Evolutionary conservation across 2,329 filamentous ascomycete species (phyloP), one percentile per base, ranked within the genome.

Genomic region (Aureobasidium sp.): DNA sequence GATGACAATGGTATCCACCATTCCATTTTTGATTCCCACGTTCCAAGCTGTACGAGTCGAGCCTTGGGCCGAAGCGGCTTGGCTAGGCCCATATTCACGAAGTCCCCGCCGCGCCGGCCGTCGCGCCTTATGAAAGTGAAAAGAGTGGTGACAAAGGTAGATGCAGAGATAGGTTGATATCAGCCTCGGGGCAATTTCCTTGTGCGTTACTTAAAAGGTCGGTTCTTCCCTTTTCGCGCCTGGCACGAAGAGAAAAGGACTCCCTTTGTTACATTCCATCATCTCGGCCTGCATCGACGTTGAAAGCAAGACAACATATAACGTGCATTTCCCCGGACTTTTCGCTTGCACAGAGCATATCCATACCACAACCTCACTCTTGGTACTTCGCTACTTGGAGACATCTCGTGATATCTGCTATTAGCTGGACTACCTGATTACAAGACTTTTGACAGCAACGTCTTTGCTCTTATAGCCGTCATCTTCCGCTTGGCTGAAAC

Each of bases 281-380:
- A 60, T 49, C 37, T 51, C 41, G 45, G 44, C 57, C 57, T 60
- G 57, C 57, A 60, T 60, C 57, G 25, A 49, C 57, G 57, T 60
- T 60, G 27, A 31, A 57, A 44, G 41, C 37, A 45, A 45, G 31
- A 42, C 42, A 42, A 45, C 45, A 60, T 51, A 60, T 41, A 60
- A 60, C 57, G 57, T 60, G 57, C 57, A 11, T 49, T 34, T 49
- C 57, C 57, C 57, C 34, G 45, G 41, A 45, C 44, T 58, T 34
- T 48, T 48, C 42, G 39, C 25, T 52, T 42, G 39, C 22, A 8
- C 20, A 41, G 36, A 44, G 25, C 29, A 45, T 25, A 48, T 36
- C 34, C 42, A 57, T 57, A 57, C 53, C 39, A 11, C 53, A 34
- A 22, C 25, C 52, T 42, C 51, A 27, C 25, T 42, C 52, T n/a